These are phyloP conservation scores for Fraxinus velutina DNA, from an alignment of 305 asterid genomes.

Conservation along the genomic window DNA sequence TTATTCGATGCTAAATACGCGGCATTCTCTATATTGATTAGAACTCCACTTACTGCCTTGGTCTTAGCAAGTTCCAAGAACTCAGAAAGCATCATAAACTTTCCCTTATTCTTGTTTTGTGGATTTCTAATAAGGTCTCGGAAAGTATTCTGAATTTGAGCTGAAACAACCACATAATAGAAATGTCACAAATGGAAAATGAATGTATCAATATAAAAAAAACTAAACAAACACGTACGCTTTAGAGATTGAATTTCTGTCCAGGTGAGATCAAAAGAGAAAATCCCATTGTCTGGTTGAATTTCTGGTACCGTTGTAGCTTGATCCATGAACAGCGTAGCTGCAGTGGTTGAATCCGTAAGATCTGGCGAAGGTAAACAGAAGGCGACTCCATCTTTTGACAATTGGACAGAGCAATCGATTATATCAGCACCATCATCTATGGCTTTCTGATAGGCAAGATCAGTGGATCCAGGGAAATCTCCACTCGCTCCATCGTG, in stretches of 20 bases:
- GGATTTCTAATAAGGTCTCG: conserved; percentile 56
- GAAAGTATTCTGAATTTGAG: conserved; percentile 53
- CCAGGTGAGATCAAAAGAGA: conserved; percentile 89
- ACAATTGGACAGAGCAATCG: conserved; percentile 84
- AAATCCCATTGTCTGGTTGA: conserved; percentile 62
- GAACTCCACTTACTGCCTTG: conserved; percentile 53
- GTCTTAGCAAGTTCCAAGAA: conserved; percentile 77
- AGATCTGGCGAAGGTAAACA: conserved; percentile 76
- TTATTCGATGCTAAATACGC: conserved; percentile 62
- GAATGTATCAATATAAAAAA: background rate
- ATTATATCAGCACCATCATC: conserved; percentile 83
- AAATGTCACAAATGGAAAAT: background rate
- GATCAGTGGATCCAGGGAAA: conserved; percentile 78
- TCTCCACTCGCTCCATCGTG: conserved; percentile 94
- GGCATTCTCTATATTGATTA: conserved; percentile 68
- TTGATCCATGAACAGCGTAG: conserved; percentile 51
- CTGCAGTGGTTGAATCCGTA: conserved; percentile 65
- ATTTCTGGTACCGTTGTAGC: conserved; percentile 45
- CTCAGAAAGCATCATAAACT: conserved; percentile 62
- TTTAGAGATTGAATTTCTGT: conserved; percentile 59
- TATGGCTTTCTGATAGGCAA: conserved; percentile 85
- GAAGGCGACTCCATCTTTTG: conserved; percentile 78
- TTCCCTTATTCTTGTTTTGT: conserved; percentile 64
- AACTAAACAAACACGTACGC: conserved; percentile 33
- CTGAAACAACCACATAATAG: conserved; percentile 33